phyloP scores from a whole-genome alignment of 768 basidiomycete genomes.

The Termitomyces sp. region DNA sequence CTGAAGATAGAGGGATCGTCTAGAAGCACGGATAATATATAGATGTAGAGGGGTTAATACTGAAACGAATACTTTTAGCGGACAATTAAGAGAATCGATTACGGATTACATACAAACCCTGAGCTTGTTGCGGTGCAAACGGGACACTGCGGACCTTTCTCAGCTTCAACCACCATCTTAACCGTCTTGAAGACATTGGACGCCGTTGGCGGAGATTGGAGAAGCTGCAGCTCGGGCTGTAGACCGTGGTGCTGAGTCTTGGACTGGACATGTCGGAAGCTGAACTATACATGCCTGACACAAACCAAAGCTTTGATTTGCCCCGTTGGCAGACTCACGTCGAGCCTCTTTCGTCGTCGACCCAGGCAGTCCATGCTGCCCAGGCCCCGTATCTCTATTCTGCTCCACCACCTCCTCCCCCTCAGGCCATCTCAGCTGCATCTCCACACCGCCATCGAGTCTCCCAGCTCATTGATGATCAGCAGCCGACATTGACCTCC shows the following conservation, averaged over 20 bases:
- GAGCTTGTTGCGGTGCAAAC: conserved; percentile 18
- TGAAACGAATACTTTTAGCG: conserved; percentile 15
- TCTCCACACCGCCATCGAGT: conserved; percentile 53
- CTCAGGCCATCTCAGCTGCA: conserved; percentile 32
- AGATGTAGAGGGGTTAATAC: conserved; percentile 5
- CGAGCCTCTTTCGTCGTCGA: conserved; percentile 49
- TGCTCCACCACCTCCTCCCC: conserved; percentile 52
- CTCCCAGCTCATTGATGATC: conserved; percentile 65
- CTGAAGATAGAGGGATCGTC: conserved; percentile 21
- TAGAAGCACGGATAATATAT: not conserved
- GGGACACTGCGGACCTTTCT: conserved; percentile 7
- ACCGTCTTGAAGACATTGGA: conserved; percentile 1
- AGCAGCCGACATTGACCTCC: conserved; percentile 39
- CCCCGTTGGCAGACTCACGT: conserved; percentile 66
- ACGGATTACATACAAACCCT: conserved; percentile 16
- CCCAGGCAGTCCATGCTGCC: conserved; percentile 50
- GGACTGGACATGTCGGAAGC: conserved; percentile 63
- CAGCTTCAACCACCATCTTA: conserved; percentile 4
- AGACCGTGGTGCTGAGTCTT: conserved; percentile 12
- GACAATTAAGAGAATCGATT: conserved; percentile 17
- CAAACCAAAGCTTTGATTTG: conserved; percentile 84
- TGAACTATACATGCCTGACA: conserved; percentile 72
- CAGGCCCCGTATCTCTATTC: conserved; percentile 54
- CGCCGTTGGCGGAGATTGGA: not conserved
- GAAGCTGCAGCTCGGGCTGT: conserved; percentile 14